phyloP scores from a whole-genome alignment of 1,284 basidiomycete genomes.

The Rhodotorula sp. region DNA sequence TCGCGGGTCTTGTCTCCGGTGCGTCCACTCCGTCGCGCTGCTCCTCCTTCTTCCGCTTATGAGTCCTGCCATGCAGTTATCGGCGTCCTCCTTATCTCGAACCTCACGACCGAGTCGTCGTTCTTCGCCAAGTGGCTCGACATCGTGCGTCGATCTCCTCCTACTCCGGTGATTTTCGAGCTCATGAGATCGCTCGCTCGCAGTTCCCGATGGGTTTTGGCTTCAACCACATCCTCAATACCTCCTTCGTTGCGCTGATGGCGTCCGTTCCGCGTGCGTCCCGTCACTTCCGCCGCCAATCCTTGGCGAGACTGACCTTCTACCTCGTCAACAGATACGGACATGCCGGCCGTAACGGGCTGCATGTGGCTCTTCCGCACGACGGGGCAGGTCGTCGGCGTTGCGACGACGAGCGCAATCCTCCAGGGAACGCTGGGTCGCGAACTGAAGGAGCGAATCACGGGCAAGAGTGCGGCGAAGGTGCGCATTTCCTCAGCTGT shows the following conservation, averaged over 20 bases:
- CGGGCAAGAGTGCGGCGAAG: constrained; percentile 58
- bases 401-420: constrained; percentile 66
- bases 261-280: constrained; percentile 61
- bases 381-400: constrained; percentile 74
- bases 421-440: constrained; percentile 56
- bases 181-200: neutral
- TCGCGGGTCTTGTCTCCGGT: constrained; percentile 59
- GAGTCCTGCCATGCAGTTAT: neutral
- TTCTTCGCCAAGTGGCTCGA: constrained; percentile 6
- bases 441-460: constrained; percentile 65
- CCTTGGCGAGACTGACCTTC: neutral
- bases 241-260: constrained; percentile 71
- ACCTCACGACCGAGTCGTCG: constrained; percentile 3
- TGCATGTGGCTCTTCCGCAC: constrained; percentile 73
- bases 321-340: neutral
- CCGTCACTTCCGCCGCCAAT: too few relatives aligned
- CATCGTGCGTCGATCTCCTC: neutral
- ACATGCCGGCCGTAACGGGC: constrained; percentile 65
- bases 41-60: too few relatives aligned
- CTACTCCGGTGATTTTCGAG: neutral
- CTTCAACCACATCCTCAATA: constrained; percentile 61
- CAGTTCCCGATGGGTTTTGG: constrained; percentile 19
- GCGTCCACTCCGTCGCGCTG: neutral
- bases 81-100: constrained; percentile 1
- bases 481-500: neutral